Percentiles rank a stretch among this genome's conserved stretches.
phyloP scores from a whole-genome alignment of 2,329 filamentous ascomycete genomes.

The Ascochyta koolunga region DNA sequence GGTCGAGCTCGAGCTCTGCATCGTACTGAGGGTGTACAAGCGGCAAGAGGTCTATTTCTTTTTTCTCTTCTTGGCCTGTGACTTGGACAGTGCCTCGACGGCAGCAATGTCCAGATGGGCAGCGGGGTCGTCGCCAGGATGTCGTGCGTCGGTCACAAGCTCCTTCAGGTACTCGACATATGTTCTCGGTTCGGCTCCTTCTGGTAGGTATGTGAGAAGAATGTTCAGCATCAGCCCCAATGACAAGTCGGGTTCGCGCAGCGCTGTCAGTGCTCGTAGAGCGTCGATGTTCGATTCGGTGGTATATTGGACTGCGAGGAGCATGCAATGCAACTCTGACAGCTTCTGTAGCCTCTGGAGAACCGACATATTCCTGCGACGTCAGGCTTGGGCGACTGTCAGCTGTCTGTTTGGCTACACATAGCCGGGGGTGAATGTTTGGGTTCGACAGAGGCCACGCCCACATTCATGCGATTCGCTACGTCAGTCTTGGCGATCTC shows the following conservation, averaged over 20 bases:
- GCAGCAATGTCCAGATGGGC: conserved; percentile 59
- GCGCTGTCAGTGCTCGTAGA: conserved; percentile 65
- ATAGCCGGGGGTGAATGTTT: conserved; percentile 7
- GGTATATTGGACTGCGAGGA: conserved; percentile 75
- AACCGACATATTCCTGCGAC: conserved; percentile 28
- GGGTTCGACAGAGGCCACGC: conserved; percentile 11
- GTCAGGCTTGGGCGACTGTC: conserved; percentile 1
- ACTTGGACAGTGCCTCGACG: conserved; percentile 65
- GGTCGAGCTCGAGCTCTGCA: conserved; percentile 58
- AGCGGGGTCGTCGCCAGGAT: conserved; percentile 45
- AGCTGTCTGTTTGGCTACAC: conserved; percentile 7
- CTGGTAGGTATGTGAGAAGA: conserved; percentile 77
- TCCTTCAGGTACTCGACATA: conserved; percentile 69
- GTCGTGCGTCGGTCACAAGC: conserved; percentile 58
- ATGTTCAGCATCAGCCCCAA: conserved; percentile 73
- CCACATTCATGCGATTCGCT: conserved; percentile 10
- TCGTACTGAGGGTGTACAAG: conserved; percentile 59
- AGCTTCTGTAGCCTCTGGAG: conserved; percentile 50
- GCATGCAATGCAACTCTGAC: conserved; percentile 70
- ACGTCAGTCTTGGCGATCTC: conserved; percentile 20
- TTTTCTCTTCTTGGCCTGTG: conserved; percentile 68
- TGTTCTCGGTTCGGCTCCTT: conserved; percentile 66
- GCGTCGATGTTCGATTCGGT: conserved; percentile 68
- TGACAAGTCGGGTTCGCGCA: conserved; percentile 63
- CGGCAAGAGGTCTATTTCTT: conserved; percentile 67